Base-by-base conservation (phyloP, 1,284 basidiomycete species). In the Puccinia hordei region DNA sequence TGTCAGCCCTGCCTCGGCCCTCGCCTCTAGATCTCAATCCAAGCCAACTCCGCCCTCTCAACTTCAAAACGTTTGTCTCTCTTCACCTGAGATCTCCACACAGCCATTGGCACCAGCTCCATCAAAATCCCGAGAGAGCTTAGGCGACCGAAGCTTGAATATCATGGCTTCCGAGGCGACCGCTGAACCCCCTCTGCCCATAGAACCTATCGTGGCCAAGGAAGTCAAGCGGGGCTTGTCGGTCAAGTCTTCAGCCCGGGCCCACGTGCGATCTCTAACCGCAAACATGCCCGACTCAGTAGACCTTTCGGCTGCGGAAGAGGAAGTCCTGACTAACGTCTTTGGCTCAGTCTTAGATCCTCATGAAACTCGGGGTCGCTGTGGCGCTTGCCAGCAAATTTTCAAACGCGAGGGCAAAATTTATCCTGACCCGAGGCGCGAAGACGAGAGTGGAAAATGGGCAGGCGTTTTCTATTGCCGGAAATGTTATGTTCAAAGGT, bases 391-490 rank as follows among this genome's bases (percentile, higher is more conserved):
- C 65, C 33, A 69, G 49, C 55, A 80, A 53, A 71, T 80, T n/a
- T 80, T 80, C 38, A 80, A 73, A 65, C 68, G 77, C n/a, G 77
- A 80, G 49, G 77, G 77, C 10, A 80, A 80, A 24, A 80, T 80
- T 27, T 80, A 63, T 61, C 77, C 77, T 1, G 77, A 80, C 44
- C 77, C 77, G 4, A 72, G 77, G 19, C 46, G 77, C 12, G 77
- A 80, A 17, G 77, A 80, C 41, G 57, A 69, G 57, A 63, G 53
- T 59, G 77, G 59, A 33, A 27, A 80, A 61, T 80, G 77, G 77
- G 77, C 77, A 24, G 77, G 77, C 15, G 77, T 80, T 10, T 80
- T 80, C 30, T 80, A 80, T 80, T 80, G 77, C 46, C 77, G 77
- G 17, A 65, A 38, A n/a, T 80, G 77, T n/a, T 80, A 80, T 61